A percentile compares a stretch with the other conserved stretches of the same genome.
Evolutionary conservation across 441 rosid genomes (phyloP).

Genomic region (Gossypium aridum): DNA sequence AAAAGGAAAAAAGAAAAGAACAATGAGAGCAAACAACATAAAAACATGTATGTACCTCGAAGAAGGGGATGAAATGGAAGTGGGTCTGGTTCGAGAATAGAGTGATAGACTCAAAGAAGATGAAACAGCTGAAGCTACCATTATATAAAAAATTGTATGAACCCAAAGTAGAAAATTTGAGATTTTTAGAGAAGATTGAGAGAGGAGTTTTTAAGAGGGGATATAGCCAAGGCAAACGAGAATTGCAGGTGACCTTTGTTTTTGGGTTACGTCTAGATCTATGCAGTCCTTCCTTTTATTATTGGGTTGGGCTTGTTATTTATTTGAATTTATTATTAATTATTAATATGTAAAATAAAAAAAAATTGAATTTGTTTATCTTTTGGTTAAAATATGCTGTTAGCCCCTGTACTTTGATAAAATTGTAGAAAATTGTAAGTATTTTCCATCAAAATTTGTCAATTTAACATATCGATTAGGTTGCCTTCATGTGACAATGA

Average conservation of each 20-base stretch:
- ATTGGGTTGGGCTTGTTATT: too few relatives aligned
- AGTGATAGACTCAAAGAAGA: constrained; percentile 30
- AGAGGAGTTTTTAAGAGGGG: not conserved
- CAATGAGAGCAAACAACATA: not conserved
- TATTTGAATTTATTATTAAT: too few relatives aligned
- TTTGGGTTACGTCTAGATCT: not conserved
- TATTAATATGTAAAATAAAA: too few relatives aligned
- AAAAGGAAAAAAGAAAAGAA: not conserved
- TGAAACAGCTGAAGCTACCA: constrained; percentile 55
- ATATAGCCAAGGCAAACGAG: not conserved
- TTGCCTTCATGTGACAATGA: too few relatives aligned
- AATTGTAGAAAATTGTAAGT: too few relatives aligned
- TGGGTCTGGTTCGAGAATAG: constrained; percentile 23
- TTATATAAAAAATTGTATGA: not conserved
- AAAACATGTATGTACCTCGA: constrained; percentile 27
- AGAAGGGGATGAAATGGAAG: constrained; percentile 27
- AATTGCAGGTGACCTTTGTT: too few relatives aligned
- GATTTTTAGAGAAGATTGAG: not conserved
- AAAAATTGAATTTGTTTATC: too few relatives aligned
- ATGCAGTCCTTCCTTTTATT: not conserved
- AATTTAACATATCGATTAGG: too few relatives aligned
- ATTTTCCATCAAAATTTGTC: too few relatives aligned
- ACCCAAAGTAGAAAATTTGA: not conserved
- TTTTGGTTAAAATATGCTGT: too few relatives aligned
- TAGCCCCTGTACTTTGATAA: too few relatives aligned